Evolutionary conservation across 1,284 basidiomycete species (phyloP), one percentile per base, ranked within the genome.

Genomic region (Ganoderma sinense): DNA sequence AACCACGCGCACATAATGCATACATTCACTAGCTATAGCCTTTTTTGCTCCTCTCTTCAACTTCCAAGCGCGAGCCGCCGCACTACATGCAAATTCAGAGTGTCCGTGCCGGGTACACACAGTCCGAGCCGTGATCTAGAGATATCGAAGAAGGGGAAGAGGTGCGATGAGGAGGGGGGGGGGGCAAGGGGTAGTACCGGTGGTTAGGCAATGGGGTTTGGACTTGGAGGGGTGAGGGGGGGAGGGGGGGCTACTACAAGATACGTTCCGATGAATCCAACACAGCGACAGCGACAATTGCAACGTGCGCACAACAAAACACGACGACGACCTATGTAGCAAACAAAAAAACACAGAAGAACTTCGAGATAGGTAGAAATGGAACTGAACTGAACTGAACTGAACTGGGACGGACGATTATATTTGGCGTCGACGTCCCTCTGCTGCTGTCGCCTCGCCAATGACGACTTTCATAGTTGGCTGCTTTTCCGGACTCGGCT

Each of bases 221-320:
- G n/a, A n/a, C n/a, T n/a, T n/a, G n/a, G n/a, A n/a, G n/a, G n/a
- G n/a, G n/a, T n/a, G n/a, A 53, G 4, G 29, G 51, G 26, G 26
- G 23, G 26, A 11, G 4, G 59, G 40, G 14, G 53, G 58, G 68
- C 58, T 71, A 73, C 62, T 70, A 73, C 69, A 69, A 70, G 62
- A 68, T 60, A 64, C 18, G 53, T 66, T 67, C 71, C 71, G 55
- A 67, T 63, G 53, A 62, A 68, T 69, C 71, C 71, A 67, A 70
- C 45, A 64, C 58, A 43, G 31, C 45, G 64, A 68, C 64, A 36
- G 33, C 26, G 18, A 71, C 61, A 51, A n/a, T n/a, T n/a, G n/a
- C n/a, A n/a, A 39, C n/a, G 40, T 4, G 29, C 18, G 29, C 53
- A 56, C 14, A 18, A 18, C 53, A 16, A 20, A 56, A 53, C 4